phyloP scores from a whole-genome alignment of 208 protist species.

The Trypanosoma mega region DNA sequence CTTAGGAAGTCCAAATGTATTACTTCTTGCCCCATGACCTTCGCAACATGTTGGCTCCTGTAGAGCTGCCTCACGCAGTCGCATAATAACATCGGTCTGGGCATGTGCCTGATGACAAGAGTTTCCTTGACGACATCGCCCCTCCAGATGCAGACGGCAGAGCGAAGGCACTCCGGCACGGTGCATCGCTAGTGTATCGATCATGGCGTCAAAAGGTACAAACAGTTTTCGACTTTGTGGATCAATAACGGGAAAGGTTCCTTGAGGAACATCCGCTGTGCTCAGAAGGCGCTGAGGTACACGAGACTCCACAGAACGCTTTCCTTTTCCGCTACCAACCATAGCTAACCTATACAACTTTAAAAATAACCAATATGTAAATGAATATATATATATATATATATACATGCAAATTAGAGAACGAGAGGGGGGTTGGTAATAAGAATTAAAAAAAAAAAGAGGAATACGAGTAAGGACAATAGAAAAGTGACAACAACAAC shows the following conservation, averaged over 20 bases:
- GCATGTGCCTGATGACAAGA: constrained; percentile 83
- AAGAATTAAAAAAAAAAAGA: too few species aligned
- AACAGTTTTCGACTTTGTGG: constrained; percentile 72
- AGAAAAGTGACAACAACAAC: too few species aligned
- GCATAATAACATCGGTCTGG: constrained; percentile 37
- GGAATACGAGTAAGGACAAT: too few species aligned
- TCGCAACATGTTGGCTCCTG: constrained; percentile 73
- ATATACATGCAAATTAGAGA: too few species aligned
- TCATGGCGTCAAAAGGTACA: constrained; percentile 57
- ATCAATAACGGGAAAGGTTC: constrained; percentile 82
- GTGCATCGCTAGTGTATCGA: constrained; percentile 75
- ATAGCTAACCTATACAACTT: not conserved
- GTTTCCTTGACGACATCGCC: constrained; percentile 71
- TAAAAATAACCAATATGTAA: too few species aligned
- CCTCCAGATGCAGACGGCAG: constrained; percentile 73
- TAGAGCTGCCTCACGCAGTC: constrained; percentile 58
- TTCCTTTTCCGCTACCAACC: constrained; percentile 29
- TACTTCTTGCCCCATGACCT: constrained; percentile 46
- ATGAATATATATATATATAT: too few species aligned
- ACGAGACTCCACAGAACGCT: too few species aligned
- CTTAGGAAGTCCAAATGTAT: constrained; percentile 22
- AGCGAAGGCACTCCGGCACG: constrained; percentile 75
- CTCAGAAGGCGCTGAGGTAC: constrained; percentile 56
- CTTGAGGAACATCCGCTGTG: constrained; percentile 40
- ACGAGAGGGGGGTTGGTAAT: too few species aligned